Percentiles rank a stretch among this genome's conserved stretches.
These are phyloP conservation scores for Stephania japonica DNA, from an alignment of 164 flowering plant genomes.

Conservation along the genomic window DNA sequence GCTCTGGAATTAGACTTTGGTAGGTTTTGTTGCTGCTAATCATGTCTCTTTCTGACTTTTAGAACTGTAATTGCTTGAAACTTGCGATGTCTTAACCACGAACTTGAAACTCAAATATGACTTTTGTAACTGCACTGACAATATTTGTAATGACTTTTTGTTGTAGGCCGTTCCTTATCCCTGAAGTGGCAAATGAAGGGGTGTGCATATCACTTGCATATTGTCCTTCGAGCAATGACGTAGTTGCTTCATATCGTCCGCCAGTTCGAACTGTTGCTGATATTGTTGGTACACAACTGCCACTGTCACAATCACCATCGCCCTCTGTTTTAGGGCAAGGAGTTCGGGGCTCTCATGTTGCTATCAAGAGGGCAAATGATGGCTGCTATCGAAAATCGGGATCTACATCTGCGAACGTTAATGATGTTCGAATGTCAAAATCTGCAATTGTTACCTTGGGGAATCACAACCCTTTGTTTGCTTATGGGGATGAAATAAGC, in stretches of 20 bases:
- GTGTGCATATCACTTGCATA: constrained; percentile 88
- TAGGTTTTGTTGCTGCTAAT: neutral
- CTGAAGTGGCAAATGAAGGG: constrained; percentile 62
- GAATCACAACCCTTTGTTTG: constrained; percentile 40
- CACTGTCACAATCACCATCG: constrained; percentile 34
- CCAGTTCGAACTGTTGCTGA: constrained; percentile 39
- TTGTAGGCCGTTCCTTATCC: constrained; percentile 57
- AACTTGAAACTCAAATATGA: neutral
- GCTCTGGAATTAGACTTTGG: neutral
- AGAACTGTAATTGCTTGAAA: neutral
- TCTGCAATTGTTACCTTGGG: constrained; percentile 45
- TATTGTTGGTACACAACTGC: constrained; percentile 33
- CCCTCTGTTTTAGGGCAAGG: constrained; percentile 31
- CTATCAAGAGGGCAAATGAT: constrained; percentile 30
- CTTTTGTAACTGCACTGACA: constrained; percentile 7
- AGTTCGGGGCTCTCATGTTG: constrained; percentile 54
- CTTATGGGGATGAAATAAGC: constrained; percentile 52
- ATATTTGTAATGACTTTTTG: constrained; percentile 4
- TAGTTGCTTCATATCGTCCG: constrained; percentile 84
- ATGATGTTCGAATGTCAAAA: constrained; percentile 53
- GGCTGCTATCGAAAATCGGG: constrained; percentile 34
- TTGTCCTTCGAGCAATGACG: constrained; percentile 41
- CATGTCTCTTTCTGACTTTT: neutral
- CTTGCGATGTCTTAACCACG: neutral
- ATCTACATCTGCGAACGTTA: constrained; percentile 37